phyloP scores from a whole-genome alignment of 2,329 filamentous ascomycete species.

The Neofusicoccum ribis region DNA sequence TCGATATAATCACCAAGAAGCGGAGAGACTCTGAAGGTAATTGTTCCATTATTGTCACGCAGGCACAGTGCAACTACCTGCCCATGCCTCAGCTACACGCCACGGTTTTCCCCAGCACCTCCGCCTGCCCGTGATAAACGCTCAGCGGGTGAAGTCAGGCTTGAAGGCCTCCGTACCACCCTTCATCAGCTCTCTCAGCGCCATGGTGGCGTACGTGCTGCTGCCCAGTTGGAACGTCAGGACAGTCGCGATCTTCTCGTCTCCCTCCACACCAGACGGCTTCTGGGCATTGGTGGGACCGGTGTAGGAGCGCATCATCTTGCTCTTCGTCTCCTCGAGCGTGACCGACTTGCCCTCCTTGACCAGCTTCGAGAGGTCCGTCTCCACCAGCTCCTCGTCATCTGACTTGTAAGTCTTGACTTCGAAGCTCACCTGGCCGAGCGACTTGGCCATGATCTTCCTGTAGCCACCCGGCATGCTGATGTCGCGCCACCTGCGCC shows the following conservation, averaged over 20 bases:
- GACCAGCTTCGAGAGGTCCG: slow-evolving; percentile 71
- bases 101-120: neutral
- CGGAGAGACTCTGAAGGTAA: too few relatives aligned
- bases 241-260: slow-evolving; percentile 64
- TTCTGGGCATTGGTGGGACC: neutral
- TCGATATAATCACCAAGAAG: too few relatives aligned
- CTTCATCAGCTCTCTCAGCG: slow-evolving; percentile 75
- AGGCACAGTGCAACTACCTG: neutral
- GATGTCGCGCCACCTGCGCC: slow-evolving; percentile 79
- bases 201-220: slow-evolving; percentile 84
- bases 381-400: slow-evolving; percentile 83
- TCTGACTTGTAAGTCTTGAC: slow-evolving; percentile 49
- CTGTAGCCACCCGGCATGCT: slow-evolving; percentile 87
- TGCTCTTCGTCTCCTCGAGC: slow-evolving; percentile 20
- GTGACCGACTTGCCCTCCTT: slow-evolving; percentile 43
- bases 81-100: neutral
- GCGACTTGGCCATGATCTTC: slow-evolving; percentile 74
- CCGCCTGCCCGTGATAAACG: neutral
- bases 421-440: slow-evolving; percentile 62
- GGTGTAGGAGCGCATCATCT: slow-evolving; percentile 1
- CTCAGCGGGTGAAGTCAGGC: slow-evolving; percentile 52
- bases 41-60: neutral
- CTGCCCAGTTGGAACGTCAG: slow-evolving; percentile 74
- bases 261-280: slow-evolving; percentile 21
- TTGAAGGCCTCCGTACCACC: slow-evolving; percentile 63